Evolutionary conservation across 257 asterid species (phyloP).

Genomic region (Nicotiana tomentosiformis): DNA sequence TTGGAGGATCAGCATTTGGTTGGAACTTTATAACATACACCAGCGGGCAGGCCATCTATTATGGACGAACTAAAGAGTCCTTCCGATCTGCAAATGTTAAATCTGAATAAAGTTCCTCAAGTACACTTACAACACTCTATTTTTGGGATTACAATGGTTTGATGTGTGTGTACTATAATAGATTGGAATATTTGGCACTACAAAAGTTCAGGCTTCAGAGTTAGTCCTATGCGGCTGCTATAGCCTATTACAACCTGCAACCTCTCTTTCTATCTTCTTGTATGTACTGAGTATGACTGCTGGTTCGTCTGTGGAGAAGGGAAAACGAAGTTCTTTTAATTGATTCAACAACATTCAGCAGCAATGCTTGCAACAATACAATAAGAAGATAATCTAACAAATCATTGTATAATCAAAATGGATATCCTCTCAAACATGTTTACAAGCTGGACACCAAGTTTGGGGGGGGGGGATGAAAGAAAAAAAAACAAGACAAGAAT

Average conservation of each 20-base stretch:
- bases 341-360: no score
- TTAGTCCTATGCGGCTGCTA: neutral
- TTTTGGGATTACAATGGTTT: neutral
- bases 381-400: neutral
- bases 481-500: neutral
- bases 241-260: neutral
- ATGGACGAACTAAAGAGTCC: conserved; percentile 61
- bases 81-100: conserved; percentile 49
- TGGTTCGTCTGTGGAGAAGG: neutral
- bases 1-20: conserved; percentile 86
- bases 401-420: neutral
- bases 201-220: neutral
- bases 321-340: no score
- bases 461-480: neutral
- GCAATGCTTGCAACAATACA: no score
- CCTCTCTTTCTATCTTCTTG: neutral
- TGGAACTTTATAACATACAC: conserved; percentile 71
- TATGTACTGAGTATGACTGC: neutral
- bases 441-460: neutral
- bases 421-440: neutral
- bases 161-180: neutral
- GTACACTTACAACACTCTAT: neutral
- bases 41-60: conserved; percentile 32
- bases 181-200: neutral
- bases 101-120: conserved; percentile 4